Evolutionary conservation across 768 basidiomycete species (phyloP), one percentile per base, ranked within the genome.

Genomic region (Phlegmacium glaucopus): DNA sequence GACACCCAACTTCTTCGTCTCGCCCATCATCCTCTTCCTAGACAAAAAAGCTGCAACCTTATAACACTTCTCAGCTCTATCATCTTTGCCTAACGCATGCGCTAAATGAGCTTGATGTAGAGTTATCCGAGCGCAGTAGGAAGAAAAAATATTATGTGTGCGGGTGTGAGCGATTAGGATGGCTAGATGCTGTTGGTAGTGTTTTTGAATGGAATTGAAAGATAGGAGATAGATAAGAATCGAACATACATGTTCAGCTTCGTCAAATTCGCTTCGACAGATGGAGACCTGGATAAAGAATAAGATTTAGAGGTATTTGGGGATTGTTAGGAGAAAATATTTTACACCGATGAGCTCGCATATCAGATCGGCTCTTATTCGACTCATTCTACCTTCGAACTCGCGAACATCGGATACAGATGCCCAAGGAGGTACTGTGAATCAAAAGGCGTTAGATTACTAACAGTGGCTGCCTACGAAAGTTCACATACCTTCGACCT

Each of bases 71-170:
- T 72, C 55, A 13, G 89, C 88, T 2, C 78, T 72, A 9, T 71
- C 68, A 0, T 67, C 60, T 7, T 77, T 70, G 1, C 80, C 79
- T 4, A 78, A 64, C 1, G 85, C 79, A 59, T 91, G 88, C 4
- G 85, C 82, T 25, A 90, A 76, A 50, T 91, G 86, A 0, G 81
- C 88, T 44, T 87, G 77, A 48, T 83, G 76, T 6, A 90, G 70
- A 5, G 83, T 74, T 9, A 89, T 79, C 4, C 84, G 79, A 1
- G 82, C 74, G 2, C 80, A 70, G 56, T 82, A 89, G 0, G 61
- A 42, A 3, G 61, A 50, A 55, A 85, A 91, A 32, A 87, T 64
- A n/a, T 63, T 59, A 44, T 76, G 61, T 0, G 78, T 80, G 8
- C 85, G 80, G 4, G 79, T 74, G 54, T 85, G 83, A 1, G 87